A percentile compares a stretch with the other conserved stretches of the same genome.
Conservation (phyloP, 2,329 filamentous ascomycete species). For the Calonectria naviculata region DNA sequence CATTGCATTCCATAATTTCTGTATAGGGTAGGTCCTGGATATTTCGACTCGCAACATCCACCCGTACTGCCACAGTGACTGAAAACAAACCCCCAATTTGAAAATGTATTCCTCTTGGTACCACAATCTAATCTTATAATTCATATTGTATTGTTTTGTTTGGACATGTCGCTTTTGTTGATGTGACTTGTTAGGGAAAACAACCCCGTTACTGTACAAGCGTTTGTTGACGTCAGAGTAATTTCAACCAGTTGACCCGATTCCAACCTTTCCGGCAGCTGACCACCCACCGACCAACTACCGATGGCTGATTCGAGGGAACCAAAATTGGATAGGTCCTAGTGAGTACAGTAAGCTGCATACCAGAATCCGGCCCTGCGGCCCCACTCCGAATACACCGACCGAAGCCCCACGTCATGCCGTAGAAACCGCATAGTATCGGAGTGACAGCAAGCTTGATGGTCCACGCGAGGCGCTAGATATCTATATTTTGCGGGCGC, state of each 20-base stretch:
- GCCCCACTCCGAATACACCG: slow-evolving; percentile 31
- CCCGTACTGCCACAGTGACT: no score
- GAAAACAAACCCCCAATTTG: no score
- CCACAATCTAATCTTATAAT: no score
- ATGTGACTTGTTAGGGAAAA: no score
- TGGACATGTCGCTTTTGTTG: no score
- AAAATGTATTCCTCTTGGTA: no score
- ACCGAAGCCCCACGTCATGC: slow-evolving; percentile 32
- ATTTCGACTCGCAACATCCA: no score
- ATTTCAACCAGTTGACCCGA: neutral
- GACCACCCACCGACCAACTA: slow-evolving; percentile 24
- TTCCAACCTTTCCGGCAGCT: slow-evolving; percentile 22
- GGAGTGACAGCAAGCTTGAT: slow-evolving; percentile 24
- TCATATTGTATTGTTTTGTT: no score
- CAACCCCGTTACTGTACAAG: no score
- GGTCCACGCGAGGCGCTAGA: neutral
- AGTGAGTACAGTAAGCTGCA: slow-evolving; percentile 19
- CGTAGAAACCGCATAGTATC: slow-evolving; percentile 35
- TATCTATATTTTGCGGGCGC: slow-evolving; percentile 26
- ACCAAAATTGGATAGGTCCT: neutral
- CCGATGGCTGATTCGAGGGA: slow-evolving; percentile 18
- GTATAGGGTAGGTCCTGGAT: no score
- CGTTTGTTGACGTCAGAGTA: neutral
- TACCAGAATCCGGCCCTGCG: slow-evolving; percentile 16
- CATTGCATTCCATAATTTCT: no score